phyloP scores from a whole-genome alignment of 352 stramenopile genomes.

The Pythium coloratum region DNA sequence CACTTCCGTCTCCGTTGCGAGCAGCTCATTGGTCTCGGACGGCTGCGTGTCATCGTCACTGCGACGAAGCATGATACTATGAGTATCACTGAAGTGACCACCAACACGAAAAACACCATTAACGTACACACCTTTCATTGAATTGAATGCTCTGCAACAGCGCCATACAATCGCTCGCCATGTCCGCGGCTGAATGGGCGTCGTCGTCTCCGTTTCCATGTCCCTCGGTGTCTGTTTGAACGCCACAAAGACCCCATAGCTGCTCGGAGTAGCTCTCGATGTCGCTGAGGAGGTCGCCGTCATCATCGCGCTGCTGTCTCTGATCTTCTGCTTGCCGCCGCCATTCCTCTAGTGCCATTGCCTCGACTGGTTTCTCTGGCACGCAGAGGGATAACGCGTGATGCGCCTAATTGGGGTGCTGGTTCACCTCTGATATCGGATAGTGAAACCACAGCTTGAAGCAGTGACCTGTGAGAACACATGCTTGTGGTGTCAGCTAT shows the following conservation, averaged over 20 bases:
- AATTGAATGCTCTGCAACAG: constrained; percentile 14
- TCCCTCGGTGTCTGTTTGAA: not conserved
- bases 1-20: not conserved
- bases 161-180: constrained; percentile 20
- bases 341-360: not conserved
- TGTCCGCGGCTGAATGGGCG: constrained; percentile 10
- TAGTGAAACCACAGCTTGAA: not conserved
- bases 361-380: not conserved
- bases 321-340: too few species aligned
- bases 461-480: not conserved
- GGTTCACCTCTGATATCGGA: not conserved
- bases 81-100: not conserved
- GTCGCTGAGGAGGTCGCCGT: constrained; percentile 3
- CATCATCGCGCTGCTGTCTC: not conserved
- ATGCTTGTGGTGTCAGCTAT: not conserved
- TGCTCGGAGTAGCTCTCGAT: constrained; percentile 17
- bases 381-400: too few species aligned
- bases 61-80: not conserved
- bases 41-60: not conserved
- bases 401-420: not conserved
- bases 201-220: not conserved
- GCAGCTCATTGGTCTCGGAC: not conserved
- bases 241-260: constrained; percentile 8
- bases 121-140: not conserved
- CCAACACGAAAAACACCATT: too few species aligned